These are phyloP conservation scores for Tolypocladium album DNA, from an alignment of 2,329 filamentous ascomycete genomes.

Conservation along the genomic window DNA sequence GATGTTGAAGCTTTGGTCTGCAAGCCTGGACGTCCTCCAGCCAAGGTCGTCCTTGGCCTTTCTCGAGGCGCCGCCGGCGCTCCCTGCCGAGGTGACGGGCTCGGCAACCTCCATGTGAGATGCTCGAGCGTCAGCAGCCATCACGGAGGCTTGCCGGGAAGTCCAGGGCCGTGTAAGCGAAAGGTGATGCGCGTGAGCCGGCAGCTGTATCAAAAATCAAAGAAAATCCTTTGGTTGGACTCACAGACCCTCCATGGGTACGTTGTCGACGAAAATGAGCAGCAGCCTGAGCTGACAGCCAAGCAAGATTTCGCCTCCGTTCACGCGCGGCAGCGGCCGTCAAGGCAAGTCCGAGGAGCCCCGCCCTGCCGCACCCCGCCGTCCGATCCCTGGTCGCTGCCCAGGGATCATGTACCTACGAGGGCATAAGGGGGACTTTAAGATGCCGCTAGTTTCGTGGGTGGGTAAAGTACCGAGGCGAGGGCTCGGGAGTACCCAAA, in stretches of 20 bases:
- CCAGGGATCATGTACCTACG: background rate
- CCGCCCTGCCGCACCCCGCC: background rate
- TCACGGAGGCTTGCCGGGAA: background rate
- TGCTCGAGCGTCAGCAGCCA: constrained; percentile 10
- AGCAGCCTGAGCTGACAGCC: background rate
- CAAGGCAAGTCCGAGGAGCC: background rate
- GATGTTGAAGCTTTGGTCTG: constrained; percentile 35
- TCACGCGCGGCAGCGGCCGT: background rate
- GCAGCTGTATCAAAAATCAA: too few species aligned
- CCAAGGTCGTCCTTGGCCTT: constrained; percentile 34
- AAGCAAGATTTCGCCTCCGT: background rate
- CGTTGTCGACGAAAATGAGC: background rate
- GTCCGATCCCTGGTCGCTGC: background rate
- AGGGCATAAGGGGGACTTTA: background rate
- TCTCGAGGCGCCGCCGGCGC: constrained; percentile 17
- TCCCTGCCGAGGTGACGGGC: constrained; percentile 3
- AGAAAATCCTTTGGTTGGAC: background rate
- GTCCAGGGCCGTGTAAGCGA: background rate
- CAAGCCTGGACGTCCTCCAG: constrained; percentile 22
- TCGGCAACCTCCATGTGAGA: constrained; percentile 12
- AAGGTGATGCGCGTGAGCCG: background rate
- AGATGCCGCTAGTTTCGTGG: background rate
- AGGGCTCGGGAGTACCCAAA: background rate
- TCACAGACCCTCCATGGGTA: background rate
- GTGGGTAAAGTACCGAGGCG: rapidly evolving